Evolutionary conservation across 345 rosid species (phyloP).

Genomic region (Gossypioides kirkii): DNA sequence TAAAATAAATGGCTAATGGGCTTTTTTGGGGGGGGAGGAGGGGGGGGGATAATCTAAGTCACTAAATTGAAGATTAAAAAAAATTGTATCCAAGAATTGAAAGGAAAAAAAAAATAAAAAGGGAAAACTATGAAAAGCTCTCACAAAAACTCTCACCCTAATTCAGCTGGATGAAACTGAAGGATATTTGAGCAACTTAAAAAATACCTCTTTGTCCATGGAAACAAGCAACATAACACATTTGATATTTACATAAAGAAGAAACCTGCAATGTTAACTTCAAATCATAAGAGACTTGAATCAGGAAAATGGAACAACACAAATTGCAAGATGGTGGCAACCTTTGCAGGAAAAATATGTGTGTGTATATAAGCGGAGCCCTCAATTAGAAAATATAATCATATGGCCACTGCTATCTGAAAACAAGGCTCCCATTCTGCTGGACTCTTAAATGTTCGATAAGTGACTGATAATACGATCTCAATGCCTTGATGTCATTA

Average conservation of each 20-base stretch:
- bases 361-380: neutral
- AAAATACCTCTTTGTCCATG: slow-evolving; percentile 30
- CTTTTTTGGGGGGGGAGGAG: neutral
- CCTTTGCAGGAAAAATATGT: slow-evolving; percentile 4
- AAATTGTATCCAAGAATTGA: neutral
- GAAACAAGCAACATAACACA: slow-evolving; percentile 1
- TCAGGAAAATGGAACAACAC: neutral
- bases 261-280: slow-evolving; percentile 28
- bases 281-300: neutral
- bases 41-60: neutral
- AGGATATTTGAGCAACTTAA: neutral
- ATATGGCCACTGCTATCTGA: slow-evolving; percentile 57
- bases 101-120: neutral
- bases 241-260: slow-evolving; percentile 30
- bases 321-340: slow-evolving; percentile 7
- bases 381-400: neutral
- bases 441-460: slow-evolving; percentile 64
- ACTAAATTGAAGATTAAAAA: neutral
- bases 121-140: neutral
- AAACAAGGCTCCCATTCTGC: slow-evolving; percentile 71
- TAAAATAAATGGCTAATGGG: neutral
- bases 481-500: slow-evolving; percentile 57
- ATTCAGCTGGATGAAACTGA: neutral
- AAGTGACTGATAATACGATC: slow-evolving; percentile 64
- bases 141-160: neutral